phyloP scores from a whole-genome alignment of 2,329 filamentous ascomycete genomes.

The Cercospora zeae-maydis region DNA sequence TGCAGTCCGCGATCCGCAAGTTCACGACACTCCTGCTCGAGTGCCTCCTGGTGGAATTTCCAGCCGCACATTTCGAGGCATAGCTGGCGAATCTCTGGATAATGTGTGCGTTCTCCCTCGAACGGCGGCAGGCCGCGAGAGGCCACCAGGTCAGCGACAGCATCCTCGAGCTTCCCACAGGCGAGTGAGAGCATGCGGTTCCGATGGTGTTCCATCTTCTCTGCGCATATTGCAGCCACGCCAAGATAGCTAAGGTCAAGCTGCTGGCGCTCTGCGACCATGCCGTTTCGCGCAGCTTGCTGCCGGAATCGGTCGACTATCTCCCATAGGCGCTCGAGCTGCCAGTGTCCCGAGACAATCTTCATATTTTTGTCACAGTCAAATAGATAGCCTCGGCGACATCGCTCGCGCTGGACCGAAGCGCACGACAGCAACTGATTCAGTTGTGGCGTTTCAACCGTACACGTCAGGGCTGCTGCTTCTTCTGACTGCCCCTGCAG shows the following conservation, averaged over 20 bases:
- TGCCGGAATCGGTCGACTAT: constrained; percentile 66
- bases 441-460: constrained; percentile 22
- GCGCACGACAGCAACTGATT: constrained; percentile 25
- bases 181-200: constrained; percentile 27
- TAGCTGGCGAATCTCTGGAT: constrained; percentile 67
- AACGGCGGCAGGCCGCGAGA: constrained; percentile 61
- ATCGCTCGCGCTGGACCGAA: constrained; percentile 50
- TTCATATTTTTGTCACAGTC: constrained; percentile 62
- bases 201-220: constrained; percentile 51
- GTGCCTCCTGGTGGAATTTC: constrained; percentile 57
- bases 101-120: constrained; percentile 60
- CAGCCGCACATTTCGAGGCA: constrained; percentile 73
- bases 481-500: constrained; percentile 5
- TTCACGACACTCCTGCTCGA: constrained; percentile 47
- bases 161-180: constrained; percentile 35
- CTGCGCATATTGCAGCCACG: constrained; percentile 66
- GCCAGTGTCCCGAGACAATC: constrained; percentile 67
- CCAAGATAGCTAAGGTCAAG: constrained; percentile 75
- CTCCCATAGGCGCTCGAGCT: constrained; percentile 75
- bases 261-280: constrained; percentile 61
- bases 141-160: constrained; percentile 61
- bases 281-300: constrained; percentile 63
- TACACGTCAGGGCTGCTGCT: constrained; percentile 6
- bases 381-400: constrained; percentile 55
- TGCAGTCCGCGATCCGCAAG: constrained; percentile 55